phyloP scores from a whole-genome alignment of 768 basidiomycete genomes.

The Lactarius psammicola region DNA sequence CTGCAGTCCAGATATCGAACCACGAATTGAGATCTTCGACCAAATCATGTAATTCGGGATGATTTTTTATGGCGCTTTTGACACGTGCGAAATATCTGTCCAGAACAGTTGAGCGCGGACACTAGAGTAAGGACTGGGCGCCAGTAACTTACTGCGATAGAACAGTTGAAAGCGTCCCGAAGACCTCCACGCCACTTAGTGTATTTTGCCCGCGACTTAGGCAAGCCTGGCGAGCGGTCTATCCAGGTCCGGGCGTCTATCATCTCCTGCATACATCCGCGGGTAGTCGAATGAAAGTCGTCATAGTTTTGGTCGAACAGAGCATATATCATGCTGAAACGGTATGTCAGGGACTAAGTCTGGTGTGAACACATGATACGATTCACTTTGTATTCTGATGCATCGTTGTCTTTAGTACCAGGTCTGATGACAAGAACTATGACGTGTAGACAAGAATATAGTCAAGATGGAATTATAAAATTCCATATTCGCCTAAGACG shows the following conservation, averaged over 20 bases:
- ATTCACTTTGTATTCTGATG: conserved; percentile 36
- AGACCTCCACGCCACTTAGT: conserved; percentile 33
- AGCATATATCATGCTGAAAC: conserved; percentile 29
- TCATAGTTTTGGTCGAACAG: conserved; percentile 35
- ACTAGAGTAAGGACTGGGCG: neutral
- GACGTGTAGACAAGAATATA: neutral
- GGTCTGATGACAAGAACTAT: conserved; percentile 36
- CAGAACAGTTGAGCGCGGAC: neutral
- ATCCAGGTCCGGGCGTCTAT: conserved; percentile 32
- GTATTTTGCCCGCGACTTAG: conserved; percentile 21
- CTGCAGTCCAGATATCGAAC: conserved; percentile 48
- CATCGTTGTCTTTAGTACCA: conserved; percentile 35
- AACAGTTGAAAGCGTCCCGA: conserved; percentile 34
- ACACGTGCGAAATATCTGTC: conserved; percentile 56
- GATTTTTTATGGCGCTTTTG: conserved; percentile 49
- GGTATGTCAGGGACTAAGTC: neutral
- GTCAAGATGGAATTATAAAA: neutral
- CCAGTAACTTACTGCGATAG: conserved; percentile 28
- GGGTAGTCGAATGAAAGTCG: conserved; percentile 27
- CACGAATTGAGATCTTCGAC: conserved; percentile 46
- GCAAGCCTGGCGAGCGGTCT: conserved; percentile 27
- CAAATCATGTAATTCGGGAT: conserved; percentile 44
- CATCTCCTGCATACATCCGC: conserved; percentile 31
- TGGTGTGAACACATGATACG: neutral
- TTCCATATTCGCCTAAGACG: neutral